These are phyloP conservation scores for Dendrobium chrysotoxum DNA, from an alignment of 106 monocot genomes.

Conservation along the genomic window DNA sequence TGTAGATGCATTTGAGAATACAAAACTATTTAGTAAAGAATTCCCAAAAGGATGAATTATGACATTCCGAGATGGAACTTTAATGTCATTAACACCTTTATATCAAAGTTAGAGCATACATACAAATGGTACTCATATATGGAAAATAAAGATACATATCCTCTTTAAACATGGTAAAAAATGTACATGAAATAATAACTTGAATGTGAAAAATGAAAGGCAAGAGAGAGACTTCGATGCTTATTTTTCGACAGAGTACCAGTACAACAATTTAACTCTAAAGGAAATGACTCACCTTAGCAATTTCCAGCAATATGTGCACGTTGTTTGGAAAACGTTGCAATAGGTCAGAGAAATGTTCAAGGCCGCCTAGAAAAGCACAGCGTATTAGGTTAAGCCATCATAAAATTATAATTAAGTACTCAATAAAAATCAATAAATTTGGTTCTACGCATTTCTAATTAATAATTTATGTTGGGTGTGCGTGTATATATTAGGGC, in stretches of 20 bases:
- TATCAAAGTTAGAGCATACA: not conserved
- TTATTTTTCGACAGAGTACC: not conserved
- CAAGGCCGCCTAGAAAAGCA: constrained; percentile 75
- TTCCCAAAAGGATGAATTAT: not conserved
- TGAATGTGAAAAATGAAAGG: not conserved
- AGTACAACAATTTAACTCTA: not conserved
- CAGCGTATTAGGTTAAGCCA: not conserved
- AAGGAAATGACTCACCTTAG: constrained; percentile 54
- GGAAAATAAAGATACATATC: not conserved
- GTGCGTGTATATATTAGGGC: no score
- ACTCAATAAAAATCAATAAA: not conserved
- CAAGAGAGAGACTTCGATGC: not conserved
- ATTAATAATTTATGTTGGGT: no score
- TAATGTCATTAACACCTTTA: not conserved
- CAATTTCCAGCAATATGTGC: constrained; percentile 83
- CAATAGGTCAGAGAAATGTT: constrained; percentile 68
- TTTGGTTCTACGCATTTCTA: not conserved
- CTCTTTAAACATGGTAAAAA: not conserved
- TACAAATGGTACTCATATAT: not conserved
- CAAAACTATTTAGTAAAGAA: not conserved
- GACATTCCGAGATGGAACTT: not conserved
- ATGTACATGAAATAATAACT: not conserved
- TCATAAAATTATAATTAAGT: not conserved
- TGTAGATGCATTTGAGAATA: not conserved
- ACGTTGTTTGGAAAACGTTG: constrained; percentile 93